phyloP scores from a whole-genome alignment of 192 early-diverging fungal species.

The Coemansia sp. region DNA sequence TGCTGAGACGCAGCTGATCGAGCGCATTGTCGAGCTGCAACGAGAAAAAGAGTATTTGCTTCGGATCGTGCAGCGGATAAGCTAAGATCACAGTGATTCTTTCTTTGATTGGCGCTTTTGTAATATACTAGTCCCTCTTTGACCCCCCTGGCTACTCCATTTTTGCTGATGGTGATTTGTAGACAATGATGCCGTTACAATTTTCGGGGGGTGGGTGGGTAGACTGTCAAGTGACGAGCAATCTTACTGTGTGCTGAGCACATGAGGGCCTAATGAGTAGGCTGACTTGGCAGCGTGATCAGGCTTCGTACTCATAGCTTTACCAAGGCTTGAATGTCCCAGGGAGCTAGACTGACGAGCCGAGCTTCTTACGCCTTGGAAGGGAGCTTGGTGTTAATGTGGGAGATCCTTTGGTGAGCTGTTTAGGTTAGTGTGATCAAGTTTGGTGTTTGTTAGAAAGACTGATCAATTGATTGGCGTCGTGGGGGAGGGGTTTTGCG shows the following conservation, averaged over 20 bases:
- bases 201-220: not conserved
- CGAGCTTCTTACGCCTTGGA: not conserved
- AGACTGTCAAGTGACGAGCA: not conserved
- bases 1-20: not conserved
- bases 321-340: not conserved
- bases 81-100: no score
- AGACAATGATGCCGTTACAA: not conserved
- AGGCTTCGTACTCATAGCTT: not conserved
- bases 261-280: not conserved
- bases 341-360: no score
- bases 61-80: conserved; percentile 11
- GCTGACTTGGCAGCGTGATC: not conserved
- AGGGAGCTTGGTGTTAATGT: not conserved
- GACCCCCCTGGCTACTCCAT: no score
- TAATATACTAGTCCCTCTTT: no score
- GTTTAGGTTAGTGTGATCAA: not conserved
- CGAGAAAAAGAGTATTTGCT: conserved; percentile 21
- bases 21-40: conserved; percentile 14
- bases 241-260: not conserved
- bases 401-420: not conserved
- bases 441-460: not conserved
- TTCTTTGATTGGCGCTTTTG: no score
- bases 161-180: no score
- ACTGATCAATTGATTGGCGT: not conserved
- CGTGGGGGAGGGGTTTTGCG: not conserved